Evolutionary conservation across 2,329 filamentous ascomycete genomes (phyloP), one percentile per base, ranked within the genome.

Genomic region (Talaromyces sp.): DNA sequence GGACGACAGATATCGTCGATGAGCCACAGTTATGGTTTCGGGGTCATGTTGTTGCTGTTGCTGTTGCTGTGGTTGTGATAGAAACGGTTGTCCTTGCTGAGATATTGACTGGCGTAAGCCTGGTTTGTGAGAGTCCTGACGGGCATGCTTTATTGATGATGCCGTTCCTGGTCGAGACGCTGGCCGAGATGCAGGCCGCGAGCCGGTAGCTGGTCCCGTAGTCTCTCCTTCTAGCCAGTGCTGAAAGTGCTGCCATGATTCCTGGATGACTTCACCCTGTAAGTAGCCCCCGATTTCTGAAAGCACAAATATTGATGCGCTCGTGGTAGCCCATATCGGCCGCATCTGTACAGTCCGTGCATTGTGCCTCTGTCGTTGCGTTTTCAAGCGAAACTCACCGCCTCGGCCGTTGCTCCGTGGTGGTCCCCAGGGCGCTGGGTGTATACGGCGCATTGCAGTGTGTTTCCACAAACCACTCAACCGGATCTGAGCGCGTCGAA

Each of bases 391-490:
- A 19, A 82, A 81, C 62, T 85, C 81, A 1, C 88, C 88, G 36
- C 81, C 80, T 32, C 80, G 79, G 19, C 84, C 85, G 64, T 82
- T 87, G 65, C 86, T 88, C 66, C 82, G 81, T 1, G 85, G 85
- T 33, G 88, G 85, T 0, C 83, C 82, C 54, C 87, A 85, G 2
- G 91, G 90, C 5, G 89, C 83, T 8, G 91, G 91, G 72, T 93
- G 86, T 66, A 90, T 88, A 65, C 90, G 85, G 55, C 93, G 85
- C 55, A 96, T 84, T 1, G 87, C 85, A 5, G 88, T 91, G 64
- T 90, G 88, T 72, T 92, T 93, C 93, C 95, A 98, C 1, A 98
- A 78, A 66, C 91, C 87, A 0, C 91, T 90, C 1, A 98, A 82
- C 42, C 90, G 88, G 17, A 96, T 85, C 71, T 97, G 92, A 3